Base-by-base conservation (phyloP, 305 asterid species). In the Coffea humblotiana region DNA sequence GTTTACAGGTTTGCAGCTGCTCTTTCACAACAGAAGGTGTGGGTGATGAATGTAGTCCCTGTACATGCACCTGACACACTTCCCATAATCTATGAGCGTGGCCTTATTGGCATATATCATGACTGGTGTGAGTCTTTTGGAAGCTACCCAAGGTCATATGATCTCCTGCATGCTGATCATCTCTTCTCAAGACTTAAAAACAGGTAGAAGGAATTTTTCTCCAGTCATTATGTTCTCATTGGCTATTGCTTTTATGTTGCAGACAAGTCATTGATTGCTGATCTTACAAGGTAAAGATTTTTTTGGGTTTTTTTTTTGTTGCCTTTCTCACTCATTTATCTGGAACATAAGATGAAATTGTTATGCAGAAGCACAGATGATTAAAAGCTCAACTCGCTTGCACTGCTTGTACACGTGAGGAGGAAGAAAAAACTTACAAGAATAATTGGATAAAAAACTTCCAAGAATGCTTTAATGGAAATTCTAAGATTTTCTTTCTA, bases 111-210 rank as follows among this genome's bases (percentile, higher is more conserved):
- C 76, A 27, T 88, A 68, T 92, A 94, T 84, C 99, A 95, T 35
- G 97, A 94, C 68, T 95, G 97, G 99, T 95, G 99, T 19, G 99
- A 95, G 77, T 81, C 98, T 29, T 91, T 95, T 80, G 96, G 97
- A 76, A 87, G 98, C 77, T 95, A 95, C 83, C 98, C 99, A 14
- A 86, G 99, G 85, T 91, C 99, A 7, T 95, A 90, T 71, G 99
- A 95, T 89, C 96, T 95, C 60, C 87, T 95, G 72, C 98, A 95
- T 81, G 99, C 96, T 8, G 99, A 95, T 88, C 98, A 95, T 89
- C 97, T 94, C 88, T 95, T 95, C 92, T 95, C 99, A 14, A 92
- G 98, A 88, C 95, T 94, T 68, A 95, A 95, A 81, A 90, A 86
- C 93, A 91, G 99, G 99, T 94, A n/a, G 29, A 71, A 58, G 10